These are phyloP conservation scores for Capsicum rhomboideum DNA, from an alignment of 257 asterid species.

Conservation along the genomic window DNA sequence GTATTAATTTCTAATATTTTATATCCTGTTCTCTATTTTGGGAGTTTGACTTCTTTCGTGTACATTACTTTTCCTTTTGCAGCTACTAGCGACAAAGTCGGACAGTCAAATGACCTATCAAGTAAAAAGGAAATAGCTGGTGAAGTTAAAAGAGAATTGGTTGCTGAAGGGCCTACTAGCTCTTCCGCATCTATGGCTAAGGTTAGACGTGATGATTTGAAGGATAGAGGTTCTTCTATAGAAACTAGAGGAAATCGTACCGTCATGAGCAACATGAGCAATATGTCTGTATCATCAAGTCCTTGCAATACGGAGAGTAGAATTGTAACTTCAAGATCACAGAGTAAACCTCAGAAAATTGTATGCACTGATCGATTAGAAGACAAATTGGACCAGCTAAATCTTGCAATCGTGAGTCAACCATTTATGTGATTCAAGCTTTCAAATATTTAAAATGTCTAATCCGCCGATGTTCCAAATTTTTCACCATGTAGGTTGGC, in stretches of 20 bases:
- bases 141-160: conserved; percentile 23
- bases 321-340: conserved; percentile 27
- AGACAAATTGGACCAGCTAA: conserved; percentile 59
- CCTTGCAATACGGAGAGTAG: conserved; percentile 31
- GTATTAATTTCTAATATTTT: background rate
- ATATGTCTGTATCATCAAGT: conserved; percentile 38
- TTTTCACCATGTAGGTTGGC: conserved; percentile 53
- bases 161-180: conserved; percentile 17
- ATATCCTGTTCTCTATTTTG: background rate
- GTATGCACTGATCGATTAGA: conserved; percentile 39
- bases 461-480: background rate
- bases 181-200: conserved; percentile 36
- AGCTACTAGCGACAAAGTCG: conserved; percentile 11
- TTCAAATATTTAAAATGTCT: background rate
- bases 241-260: conserved; percentile 27
- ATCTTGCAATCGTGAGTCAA: conserved; percentile 81
- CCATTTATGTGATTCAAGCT: background rate
- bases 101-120: conserved; percentile 18
- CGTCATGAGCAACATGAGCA: conserved; percentile 18
- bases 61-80: background rate
- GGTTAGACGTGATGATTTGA: conserved; percentile 21
- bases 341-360: conserved; percentile 67
- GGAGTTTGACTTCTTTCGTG: conserved; percentile 12
- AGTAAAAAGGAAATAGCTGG: conserved; percentile 21
- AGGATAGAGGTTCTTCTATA: conserved; percentile 19